Evolutionary conservation across 2,329 filamentous ascomycete genomes (phyloP), one percentile per base, ranked within the genome.

Genomic region (Akanthomyces lecanii): DNA sequence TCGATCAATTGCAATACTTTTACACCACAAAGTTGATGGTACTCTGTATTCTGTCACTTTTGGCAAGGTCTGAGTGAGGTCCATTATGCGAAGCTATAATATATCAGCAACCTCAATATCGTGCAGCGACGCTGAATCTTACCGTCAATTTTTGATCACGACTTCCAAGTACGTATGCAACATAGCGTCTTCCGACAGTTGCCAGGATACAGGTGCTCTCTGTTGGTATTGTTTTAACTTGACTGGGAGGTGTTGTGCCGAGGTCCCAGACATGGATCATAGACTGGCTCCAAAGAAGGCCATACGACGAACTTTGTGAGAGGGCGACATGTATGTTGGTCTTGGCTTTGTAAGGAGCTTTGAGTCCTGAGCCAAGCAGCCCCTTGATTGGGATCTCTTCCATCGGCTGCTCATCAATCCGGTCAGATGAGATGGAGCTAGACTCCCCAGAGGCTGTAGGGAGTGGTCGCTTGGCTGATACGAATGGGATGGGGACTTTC

Each of bases 81-180:
- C 74, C 3, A 76, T 68, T 38, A 78, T 73, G 48, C 74, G 72
- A 40, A 78, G 68, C 76, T 78, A n/a, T 8, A 7, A n/a, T 21
- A 28, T 10, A 54, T 58, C 38, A 63, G 47, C 11, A 44, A 28
- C 18, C 2, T 63, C 1, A 25, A 14, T 33, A 30, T 6, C 12
- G 18, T 36, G 33, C 16, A 21, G 3, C 10, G 5, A 36, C 57
- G 18, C 42, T 7, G 33, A 10, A 28, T 51, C 70, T 70, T 71
- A 77, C 76, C 11, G 75, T 77, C 2, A 78, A 70, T 57, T 73
- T 77, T 48, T 77, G 75, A 61, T 77, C 76, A n/a, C 75, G 69
- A 18, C 72, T 76, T 4, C 75, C 75, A 62, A 77, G 72, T 6
- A 78, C 72, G 64, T 77, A 78, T 30, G 75, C 76, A 25, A 77